Base-by-base conservation (phyloP, 352 stramenopile genomes). In the Peronospora destructor region DNA sequence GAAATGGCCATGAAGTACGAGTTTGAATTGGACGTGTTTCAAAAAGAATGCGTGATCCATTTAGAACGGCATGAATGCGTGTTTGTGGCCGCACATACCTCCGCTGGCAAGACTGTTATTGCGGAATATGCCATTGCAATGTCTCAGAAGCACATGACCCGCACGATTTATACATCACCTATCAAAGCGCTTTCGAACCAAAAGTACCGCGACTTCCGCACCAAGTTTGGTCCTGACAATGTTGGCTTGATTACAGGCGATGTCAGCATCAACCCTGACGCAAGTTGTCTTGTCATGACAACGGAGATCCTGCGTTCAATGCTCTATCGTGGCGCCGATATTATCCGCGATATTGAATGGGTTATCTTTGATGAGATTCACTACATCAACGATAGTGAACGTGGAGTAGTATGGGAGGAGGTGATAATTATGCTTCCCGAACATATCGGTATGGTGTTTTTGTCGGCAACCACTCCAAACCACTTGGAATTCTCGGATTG, bases 171-270 rank as follows among this genome's bases (percentile, higher is more conserved):
- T 73, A 99, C 96, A 17, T 98, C 89, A 29, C 96, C 96, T 0
- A 98, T 99, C 58, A 99, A 99, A 64, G 95, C 95, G 30, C 68
- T 99, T 29, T 97, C 82, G 13, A 99, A 99, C 66, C 96, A 99
- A 67, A 99, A 99, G 75, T 99, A 98, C 70, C 82, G 95, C 30
- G 96, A 99, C 58, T 98, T 98, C 59, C 91, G 88, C 29, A 73
- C 82, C 23, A 91, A 94, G 49, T 98, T 97, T 63, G 90, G 87
- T 1, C 62, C 76, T 1, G 85, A 97, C 19, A 90, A 98, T 66
- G 94, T 99, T 26, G 96, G 96, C 2, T 58, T 99, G 6, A 97
- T 99, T 62, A 99, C 96, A 6, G 96, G 95, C 14, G 96, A 99
- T 66, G 94, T 98, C 28, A 95, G 82, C 28, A 91, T 99, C 52